Base-by-base conservation (phyloP, 192 early-diverging fungal genomes). In the Coemansia sp. region DNA sequence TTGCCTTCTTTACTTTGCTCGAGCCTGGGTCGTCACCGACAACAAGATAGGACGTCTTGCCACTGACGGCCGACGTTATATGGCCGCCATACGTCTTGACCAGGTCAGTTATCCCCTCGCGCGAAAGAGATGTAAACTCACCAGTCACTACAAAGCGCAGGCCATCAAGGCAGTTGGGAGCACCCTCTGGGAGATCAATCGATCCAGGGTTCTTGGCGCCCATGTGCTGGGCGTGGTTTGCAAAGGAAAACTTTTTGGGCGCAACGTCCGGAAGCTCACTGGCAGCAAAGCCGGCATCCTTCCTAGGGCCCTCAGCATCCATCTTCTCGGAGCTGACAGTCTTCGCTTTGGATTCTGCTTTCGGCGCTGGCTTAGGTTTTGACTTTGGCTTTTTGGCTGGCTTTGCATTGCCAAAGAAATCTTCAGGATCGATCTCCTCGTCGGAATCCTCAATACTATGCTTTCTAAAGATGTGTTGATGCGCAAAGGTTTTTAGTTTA, bases 131-230 rank as follows among this genome's bases (percentile, higher is more conserved):
- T 11, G 84, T 74, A 30, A 96, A 86, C 53, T 98, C 94, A 49
- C 98, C 98, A 5, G 97, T 94, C 48, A 98, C 87, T 0, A 99
- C 98, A 90, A 99, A 98, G 0, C 92, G 89, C 58, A 89, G 68
- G 18, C 90, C 93, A 5, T 44, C 64, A 8, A 76, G 81, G 43
- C 94, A 95, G 62, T 88, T 88, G 21, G 86, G 85, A n/a, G 77
- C 86, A 20, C 94, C 93, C 43, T 85, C 81, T 6, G 94, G 93
- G 14, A 92, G 81, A 39, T 86, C 79, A 60, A 90, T 91, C 5
- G 88, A 87, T 16, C 90, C 92, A 0, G 86, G 87, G 15, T 85
- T 80, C 24, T 64, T 68, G 2, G 90, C 75, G 35, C 56, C 64
- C 33, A 45, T 60, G 41, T 46, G 63, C 57, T 59, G 57, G 16